Conservation (phyloP, 768 basidiomycete genomes). For the Candolleomyces efflorescens region DNA sequence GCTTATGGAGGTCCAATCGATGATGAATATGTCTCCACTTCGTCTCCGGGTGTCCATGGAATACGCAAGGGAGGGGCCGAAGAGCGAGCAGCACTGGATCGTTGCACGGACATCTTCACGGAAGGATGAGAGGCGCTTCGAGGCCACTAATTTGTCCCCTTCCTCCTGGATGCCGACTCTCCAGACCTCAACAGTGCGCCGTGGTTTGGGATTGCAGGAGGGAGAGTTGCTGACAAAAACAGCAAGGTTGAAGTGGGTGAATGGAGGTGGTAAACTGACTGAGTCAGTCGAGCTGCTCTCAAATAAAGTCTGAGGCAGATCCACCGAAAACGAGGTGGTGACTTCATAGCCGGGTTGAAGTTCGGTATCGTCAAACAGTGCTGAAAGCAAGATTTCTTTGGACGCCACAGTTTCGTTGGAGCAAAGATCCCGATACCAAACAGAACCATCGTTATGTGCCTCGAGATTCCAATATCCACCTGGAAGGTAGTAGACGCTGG, state of each 20-base stretch:
- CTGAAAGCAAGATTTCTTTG: not conserved
- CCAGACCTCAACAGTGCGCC: not conserved
- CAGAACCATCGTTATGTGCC: not conserved
- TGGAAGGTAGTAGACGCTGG: not conserved
- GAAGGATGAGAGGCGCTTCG: not conserved
- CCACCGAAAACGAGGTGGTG: too few species aligned
- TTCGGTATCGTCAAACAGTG: not conserved
- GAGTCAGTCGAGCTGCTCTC: too few species aligned
- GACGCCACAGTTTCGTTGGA: not conserved
- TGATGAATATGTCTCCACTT: too few species aligned
- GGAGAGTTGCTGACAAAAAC: not conserved
- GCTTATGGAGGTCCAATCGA: too few species aligned
- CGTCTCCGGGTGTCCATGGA: too few species aligned
- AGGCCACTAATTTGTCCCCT: not conserved
- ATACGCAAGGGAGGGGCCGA: not conserved
- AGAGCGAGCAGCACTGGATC: not conserved
- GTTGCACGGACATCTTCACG: not conserved
- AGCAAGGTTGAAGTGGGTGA: not conserved
- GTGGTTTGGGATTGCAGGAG: not conserved
- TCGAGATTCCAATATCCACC: not conserved
- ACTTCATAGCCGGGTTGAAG: not conserved
- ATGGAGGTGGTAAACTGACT: not conserved
- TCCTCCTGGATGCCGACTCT: not conserved
- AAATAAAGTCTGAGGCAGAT: too few species aligned
- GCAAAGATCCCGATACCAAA: not conserved